Conservation (phyloP, 1,139 yeast species). For the Candida pseudoviswanathii region DNA sequence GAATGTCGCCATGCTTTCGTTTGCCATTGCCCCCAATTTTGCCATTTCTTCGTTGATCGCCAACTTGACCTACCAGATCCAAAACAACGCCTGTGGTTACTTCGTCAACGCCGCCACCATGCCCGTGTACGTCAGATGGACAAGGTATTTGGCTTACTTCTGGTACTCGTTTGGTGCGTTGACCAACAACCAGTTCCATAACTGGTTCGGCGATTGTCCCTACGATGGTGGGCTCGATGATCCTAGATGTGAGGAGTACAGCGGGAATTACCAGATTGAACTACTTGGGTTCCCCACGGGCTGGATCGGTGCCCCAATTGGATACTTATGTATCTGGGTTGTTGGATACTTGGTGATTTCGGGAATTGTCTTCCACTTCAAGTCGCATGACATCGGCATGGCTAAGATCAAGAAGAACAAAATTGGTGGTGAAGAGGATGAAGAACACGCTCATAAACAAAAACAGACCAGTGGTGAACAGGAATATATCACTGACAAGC, state of each 20-base stretch:
- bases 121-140: constrained; percentile 90
- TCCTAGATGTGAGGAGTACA: constrained; percentile 35
- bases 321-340: constrained; percentile 61
- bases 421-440: constrained; percentile 36
- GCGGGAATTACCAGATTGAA: constrained; percentile 57
- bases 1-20: constrained; percentile 56
- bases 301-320: constrained; percentile 72
- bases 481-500: constrained; percentile 8
- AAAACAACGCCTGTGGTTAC: constrained; percentile 80
- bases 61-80: constrained; percentile 68
- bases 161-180: constrained; percentile 81
- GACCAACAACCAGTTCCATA: constrained; percentile 64
- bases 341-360: constrained; percentile 57
- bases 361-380: constrained; percentile 43
- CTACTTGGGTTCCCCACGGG: constrained; percentile 62
- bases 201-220: constrained; percentile 61
- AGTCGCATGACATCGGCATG: constrained; percentile 56
- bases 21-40: constrained; percentile 65
- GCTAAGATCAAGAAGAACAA: constrained; percentile 44
- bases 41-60: constrained; percentile 64
- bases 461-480: constrained; percentile 1
- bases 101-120: constrained; percentile 71
- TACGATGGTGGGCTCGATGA: constrained; percentile 25
- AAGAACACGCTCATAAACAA: constrained; percentile 8
- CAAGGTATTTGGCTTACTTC: constrained; percentile 70